These are phyloP conservation scores for Mycena kentingensis DNA, from an alignment of 768 basidiomycete species.

Conservation along the genomic window DNA sequence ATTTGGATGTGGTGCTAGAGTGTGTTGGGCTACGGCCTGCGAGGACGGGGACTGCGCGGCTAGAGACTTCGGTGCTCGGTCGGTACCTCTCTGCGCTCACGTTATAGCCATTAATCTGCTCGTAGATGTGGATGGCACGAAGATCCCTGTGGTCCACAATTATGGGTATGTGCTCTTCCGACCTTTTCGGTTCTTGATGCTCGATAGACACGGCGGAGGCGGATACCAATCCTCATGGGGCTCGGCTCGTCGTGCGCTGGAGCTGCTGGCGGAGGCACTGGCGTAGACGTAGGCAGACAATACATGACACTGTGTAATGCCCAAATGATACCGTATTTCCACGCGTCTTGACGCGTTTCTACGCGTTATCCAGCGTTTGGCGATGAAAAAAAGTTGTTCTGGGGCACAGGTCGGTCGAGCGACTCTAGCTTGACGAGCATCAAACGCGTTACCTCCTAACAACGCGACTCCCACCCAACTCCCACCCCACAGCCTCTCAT, in stretches of 20 bases:
- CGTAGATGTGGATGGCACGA: constrained; percentile 21
- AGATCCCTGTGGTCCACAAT: constrained; percentile 59
- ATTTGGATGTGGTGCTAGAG: constrained; percentile 19
- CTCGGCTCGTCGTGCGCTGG: constrained; percentile 47
- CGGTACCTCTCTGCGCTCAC: neutral
- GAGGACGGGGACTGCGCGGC: constrained; percentile 12
- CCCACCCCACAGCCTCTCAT: no score
- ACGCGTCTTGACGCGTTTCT: no score
- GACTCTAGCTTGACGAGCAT: no score
- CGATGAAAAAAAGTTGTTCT: no score
- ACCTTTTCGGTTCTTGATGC: neutral
- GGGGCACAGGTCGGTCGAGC: no score
- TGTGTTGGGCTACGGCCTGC: constrained; percentile 18
- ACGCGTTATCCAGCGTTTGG: no score
- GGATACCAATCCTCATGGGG: constrained; percentile 65
- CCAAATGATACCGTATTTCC: no score
- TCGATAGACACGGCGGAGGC: constrained; percentile 51
- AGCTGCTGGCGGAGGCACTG: constrained; percentile 43
- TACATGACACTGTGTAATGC: no score
- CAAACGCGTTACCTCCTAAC: no score
- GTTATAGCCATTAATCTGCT: neutral
- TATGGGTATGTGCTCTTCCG: constrained; percentile 53
- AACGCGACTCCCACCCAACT: no score
- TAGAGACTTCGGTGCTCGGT: constrained; percentile 1
- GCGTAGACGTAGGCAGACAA: no score